phyloP scores from a whole-genome alignment of 129 eudicot genomes.

The Tagetes erecta region DNA sequence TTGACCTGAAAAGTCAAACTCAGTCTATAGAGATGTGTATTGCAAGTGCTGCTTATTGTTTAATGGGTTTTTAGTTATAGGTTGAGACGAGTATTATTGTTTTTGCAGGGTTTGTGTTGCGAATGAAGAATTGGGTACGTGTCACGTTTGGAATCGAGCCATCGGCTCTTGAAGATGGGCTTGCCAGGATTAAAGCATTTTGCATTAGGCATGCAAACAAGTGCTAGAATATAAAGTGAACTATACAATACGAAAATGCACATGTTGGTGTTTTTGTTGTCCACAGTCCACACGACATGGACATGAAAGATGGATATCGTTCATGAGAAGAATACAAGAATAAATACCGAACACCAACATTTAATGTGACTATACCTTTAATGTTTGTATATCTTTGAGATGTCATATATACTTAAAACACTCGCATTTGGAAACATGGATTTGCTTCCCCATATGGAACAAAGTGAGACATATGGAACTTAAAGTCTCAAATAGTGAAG shows the following conservation, averaged over 20 bases:
- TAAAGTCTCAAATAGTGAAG: no score
- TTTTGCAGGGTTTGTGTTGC: slow-evolving; percentile 51
- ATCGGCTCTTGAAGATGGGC: slow-evolving; percentile 63
- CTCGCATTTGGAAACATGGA: no score
- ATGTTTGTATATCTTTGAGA: neutral
- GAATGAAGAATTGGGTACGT: slow-evolving; percentile 57
- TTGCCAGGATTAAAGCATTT: slow-evolving; percentile 60
- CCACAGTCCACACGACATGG: neutral
- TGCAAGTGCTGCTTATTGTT: neutral
- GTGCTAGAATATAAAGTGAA: neutral
- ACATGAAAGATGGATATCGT: slow-evolving; percentile 1
- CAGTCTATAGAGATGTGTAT: neutral
- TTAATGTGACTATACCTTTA: neutral
- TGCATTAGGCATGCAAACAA: slow-evolving; percentile 44
- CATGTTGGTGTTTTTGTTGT: neutral
- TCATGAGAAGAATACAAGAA: neutral
- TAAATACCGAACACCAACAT: neutral
- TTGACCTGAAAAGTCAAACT: slow-evolving; percentile 23
- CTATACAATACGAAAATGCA: no score
- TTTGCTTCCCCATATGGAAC: no score
- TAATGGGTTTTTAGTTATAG: neutral
- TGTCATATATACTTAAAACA: neutral
- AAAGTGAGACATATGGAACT: no score
- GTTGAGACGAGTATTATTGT: neutral
- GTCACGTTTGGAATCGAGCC: slow-evolving; percentile 71